phyloP scores from a whole-genome alignment of 352 stramenopile species.

The Pythium volutum region DNA sequence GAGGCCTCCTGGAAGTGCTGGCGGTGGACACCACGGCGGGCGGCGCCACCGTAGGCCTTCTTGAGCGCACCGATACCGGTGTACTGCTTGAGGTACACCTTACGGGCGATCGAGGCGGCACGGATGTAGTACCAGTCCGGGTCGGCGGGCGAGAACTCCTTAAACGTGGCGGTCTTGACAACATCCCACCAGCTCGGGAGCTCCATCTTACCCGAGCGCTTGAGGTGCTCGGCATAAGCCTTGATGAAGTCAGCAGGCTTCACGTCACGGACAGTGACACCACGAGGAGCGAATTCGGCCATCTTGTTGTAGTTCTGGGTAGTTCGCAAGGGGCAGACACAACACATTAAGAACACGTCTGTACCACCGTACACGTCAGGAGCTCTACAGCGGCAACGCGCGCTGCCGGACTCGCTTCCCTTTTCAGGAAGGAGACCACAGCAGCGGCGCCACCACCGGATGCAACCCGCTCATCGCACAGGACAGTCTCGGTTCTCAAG shows the following conservation, averaged over 20 bases:
- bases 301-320: slow-evolving; percentile 61
- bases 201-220: slow-evolving; percentile 99
- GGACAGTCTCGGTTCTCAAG: slow-evolving; percentile 90
- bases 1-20: slow-evolving; percentile 96
- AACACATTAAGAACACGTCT: slow-evolving; percentile 89
- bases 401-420: not conserved
- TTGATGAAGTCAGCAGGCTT: slow-evolving; percentile 97
- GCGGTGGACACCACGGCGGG: slow-evolving; percentile 89
- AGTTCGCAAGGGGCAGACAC: slow-evolving; percentile 21
- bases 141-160: slow-evolving; percentile 97
- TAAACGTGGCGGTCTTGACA: slow-evolving; percentile 98
- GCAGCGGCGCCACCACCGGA: slow-evolving; percentile 8
- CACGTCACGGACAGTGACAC: slow-evolving; percentile 98
- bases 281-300: slow-evolving; percentile 81
- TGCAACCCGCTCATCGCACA: slow-evolving; percentile 55
- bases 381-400: slow-evolving; percentile 26
- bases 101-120: slow-evolving; percentile 96
- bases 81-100: slow-evolving; percentile 98
- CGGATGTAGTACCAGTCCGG: slow-evolving; percentile 99
- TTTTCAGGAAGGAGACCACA: not conserved
- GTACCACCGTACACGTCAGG: slow-evolving; percentile 75
- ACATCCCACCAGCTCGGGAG: slow-evolving; percentile 97
- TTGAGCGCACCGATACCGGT: slow-evolving; percentile 95
- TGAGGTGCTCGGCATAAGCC: slow-evolving; percentile 98
- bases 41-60: slow-evolving; percentile 97